Evolutionary conservation across 2,329 filamentous ascomycete species (phyloP).

Genomic region (Sporothrix brasiliensis): DNA sequence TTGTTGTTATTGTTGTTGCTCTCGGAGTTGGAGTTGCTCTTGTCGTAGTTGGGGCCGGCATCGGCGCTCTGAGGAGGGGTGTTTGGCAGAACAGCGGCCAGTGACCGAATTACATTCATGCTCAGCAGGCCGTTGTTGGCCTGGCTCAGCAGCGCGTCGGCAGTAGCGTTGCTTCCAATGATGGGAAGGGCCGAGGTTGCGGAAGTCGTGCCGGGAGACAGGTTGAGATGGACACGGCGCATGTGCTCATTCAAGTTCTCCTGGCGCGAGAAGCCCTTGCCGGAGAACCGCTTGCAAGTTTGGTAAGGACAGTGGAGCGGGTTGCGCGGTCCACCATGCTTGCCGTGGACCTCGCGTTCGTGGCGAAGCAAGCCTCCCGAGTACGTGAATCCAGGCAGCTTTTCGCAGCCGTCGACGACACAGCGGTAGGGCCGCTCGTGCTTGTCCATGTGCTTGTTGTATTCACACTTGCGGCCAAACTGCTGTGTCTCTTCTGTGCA

Average conservation of each 20-base stretch:
- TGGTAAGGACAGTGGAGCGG: slow-evolving; percentile 81
- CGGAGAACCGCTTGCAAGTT: slow-evolving; percentile 86
- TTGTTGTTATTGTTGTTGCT: background rate
- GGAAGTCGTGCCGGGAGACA: background rate
- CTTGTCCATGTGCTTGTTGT: slow-evolving; percentile 99
- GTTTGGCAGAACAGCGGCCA: slow-evolving; percentile 25
- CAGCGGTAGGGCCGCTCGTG: slow-evolving; percentile 94
- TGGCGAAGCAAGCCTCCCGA: slow-evolving; percentile 86
- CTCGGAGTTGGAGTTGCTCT: background rate
- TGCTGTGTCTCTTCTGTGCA: slow-evolving; percentile 66
- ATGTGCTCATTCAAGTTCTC: slow-evolving; percentile 95
- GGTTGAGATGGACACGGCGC: slow-evolving; percentile 72
- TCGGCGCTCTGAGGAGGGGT: background rate
- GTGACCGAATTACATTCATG: slow-evolving; percentile 28
- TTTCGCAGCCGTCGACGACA: slow-evolving; percentile 78
- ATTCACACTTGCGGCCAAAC: slow-evolving; percentile 87
- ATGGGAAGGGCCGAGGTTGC: background rate
- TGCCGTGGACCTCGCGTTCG: slow-evolving; percentile 89
- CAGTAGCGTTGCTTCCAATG: slow-evolving; percentile 2
- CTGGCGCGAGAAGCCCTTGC: slow-evolving; percentile 87
- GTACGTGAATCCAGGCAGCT: slow-evolving; percentile 92
- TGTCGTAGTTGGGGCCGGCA: background rate
- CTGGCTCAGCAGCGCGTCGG: slow-evolving; percentile 16
- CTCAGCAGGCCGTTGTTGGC: background rate
- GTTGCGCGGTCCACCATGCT: slow-evolving; percentile 86